Percentiles rank a stretch among this genome's conserved stretches.
These are phyloP conservation scores for Talaromyces sp. DNA, from an alignment of 2,329 filamentous ascomycete genomes.

Conservation along the genomic window DNA sequence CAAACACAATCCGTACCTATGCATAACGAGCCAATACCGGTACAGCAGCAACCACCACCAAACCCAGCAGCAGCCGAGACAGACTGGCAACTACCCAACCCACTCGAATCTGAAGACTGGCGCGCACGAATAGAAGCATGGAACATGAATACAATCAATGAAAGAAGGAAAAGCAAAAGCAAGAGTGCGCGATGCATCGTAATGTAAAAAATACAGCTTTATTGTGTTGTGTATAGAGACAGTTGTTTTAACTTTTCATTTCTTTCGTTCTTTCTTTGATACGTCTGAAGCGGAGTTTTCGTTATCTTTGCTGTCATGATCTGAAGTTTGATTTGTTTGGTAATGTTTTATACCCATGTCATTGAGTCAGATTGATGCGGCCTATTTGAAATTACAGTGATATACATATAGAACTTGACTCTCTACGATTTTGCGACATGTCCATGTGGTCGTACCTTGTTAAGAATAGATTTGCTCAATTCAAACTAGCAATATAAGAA, in stretches of 20 bases:
- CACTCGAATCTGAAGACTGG: conserved; percentile 30
- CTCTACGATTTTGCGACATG: no score
- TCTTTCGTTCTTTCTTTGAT: neutral
- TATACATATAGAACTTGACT: neutral
- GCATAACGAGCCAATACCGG: neutral
- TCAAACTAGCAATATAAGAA: neutral
- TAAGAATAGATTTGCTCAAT: neutral
- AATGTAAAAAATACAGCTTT: conserved; percentile 28
- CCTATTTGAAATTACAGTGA: neutral
- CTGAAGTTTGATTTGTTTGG: neutral
- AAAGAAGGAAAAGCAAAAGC: conserved; percentile 31
- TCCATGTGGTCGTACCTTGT: neutral
- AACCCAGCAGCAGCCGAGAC: neutral
- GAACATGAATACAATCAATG: conserved; percentile 38
- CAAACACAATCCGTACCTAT: neutral
- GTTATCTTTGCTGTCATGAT: neutral
- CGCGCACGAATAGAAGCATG: conserved; percentile 39
- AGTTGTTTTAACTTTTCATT: neutral
- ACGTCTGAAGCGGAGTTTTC: neutral
- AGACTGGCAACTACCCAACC: conserved; percentile 15
- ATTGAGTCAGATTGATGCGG: neutral
- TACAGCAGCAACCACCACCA: neutral
- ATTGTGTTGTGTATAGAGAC: neutral
- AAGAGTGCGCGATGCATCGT: conserved; percentile 35
- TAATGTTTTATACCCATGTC: conserved; percentile 3